phyloP scores from a whole-genome alignment of 1,284 basidiomycete species.

The Malassezia yamatoensis region DNA sequence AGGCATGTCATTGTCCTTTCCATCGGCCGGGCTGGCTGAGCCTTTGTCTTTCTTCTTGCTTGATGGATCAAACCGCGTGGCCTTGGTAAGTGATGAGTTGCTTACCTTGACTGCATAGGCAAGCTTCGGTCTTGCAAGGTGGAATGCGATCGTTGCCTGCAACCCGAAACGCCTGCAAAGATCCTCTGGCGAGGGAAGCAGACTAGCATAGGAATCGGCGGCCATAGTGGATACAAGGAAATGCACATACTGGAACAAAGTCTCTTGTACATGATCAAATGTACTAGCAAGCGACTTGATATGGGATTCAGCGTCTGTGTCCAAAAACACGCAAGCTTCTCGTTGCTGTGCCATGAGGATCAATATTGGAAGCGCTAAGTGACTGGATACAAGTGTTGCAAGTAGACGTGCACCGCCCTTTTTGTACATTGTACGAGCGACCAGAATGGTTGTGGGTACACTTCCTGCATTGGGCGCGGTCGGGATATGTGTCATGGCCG shows the following conservation, averaged over 20 bases:
- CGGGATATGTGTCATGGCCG: constrained; percentile 53
- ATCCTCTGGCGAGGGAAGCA: constrained; percentile 27
- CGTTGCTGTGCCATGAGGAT: constrained; percentile 43
- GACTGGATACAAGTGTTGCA: constrained; percentile 22
- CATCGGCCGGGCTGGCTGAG: background rate
- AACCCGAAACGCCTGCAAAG: constrained; percentile 36
- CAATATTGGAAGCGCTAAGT: constrained; percentile 35
- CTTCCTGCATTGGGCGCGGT: background rate
- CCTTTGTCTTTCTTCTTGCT: background rate
- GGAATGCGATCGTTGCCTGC: constrained; percentile 40
- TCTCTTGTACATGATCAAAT: constrained; percentile 40
- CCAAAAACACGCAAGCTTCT: constrained; percentile 40
- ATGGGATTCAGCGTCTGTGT: constrained; percentile 35
- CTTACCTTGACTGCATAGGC: constrained; percentile 4
- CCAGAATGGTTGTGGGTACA: constrained; percentile 51
- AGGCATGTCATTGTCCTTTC: background rate
- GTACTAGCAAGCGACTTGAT: constrained; percentile 44
- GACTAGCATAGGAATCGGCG: constrained; percentile 26
- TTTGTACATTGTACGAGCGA: constrained; percentile 32
- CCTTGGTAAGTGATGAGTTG: background rate
- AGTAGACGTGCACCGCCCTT: constrained; percentile 32
- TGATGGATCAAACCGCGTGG: background rate
- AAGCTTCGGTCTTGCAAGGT: constrained; percentile 36
- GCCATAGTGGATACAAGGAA: constrained; percentile 37
- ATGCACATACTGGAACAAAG: constrained; percentile 44